These are phyloP conservation scores for Retiboletus flavoniger DNA, from an alignment of 1,284 basidiomycete genomes.

Conservation along the genomic window DNA sequence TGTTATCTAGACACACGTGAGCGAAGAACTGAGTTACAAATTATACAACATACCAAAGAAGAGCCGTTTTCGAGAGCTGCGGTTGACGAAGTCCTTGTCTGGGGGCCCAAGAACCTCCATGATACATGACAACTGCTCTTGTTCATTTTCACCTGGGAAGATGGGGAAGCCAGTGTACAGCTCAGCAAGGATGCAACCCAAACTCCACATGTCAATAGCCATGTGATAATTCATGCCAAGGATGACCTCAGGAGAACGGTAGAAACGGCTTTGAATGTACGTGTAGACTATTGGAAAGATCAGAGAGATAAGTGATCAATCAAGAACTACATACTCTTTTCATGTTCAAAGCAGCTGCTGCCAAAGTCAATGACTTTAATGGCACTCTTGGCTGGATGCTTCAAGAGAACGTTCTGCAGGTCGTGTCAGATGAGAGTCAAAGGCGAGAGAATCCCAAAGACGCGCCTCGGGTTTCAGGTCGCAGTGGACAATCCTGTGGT, in stretches of 20 bases:
- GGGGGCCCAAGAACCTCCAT: conserved; percentile 99
- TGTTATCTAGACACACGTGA: conserved; percentile 65
- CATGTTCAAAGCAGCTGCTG: conserved; percentile 97
- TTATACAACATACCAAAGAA: conserved; percentile 81
- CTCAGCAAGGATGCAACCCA: conserved; percentile 97
- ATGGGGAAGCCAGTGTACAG: conserved; percentile 99
- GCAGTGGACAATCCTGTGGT: conserved; percentile 98
- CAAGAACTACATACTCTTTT: conserved; percentile 77
- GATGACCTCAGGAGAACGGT: conserved; percentile 94
- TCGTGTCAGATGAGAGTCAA: conserved; percentile 10
- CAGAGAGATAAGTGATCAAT: conserved; percentile 10
- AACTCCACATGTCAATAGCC: conserved; percentile 97
- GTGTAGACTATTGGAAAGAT: conserved; percentile 74
- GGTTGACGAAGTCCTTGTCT: conserved; percentile 92
- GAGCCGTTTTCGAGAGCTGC: conserved; percentile 89
- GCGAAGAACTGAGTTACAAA: neutral
- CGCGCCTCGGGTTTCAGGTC: conserved; percentile 96
- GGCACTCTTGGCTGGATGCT: conserved; percentile 92
- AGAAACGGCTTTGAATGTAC: conserved; percentile 96
- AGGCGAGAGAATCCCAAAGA: conserved; percentile 4
- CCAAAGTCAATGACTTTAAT: conserved; percentile 99
- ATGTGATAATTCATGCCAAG: conserved; percentile 93
- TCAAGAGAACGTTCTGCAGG: conserved; percentile 85
- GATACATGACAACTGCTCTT: conserved; percentile 97
- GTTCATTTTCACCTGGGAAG: conserved; percentile 99